Percentiles rank a stretch among this genome's conserved stretches.
Conservation (phyloP, 306 rosid species). For the Phaseolus lunatus region DNA sequence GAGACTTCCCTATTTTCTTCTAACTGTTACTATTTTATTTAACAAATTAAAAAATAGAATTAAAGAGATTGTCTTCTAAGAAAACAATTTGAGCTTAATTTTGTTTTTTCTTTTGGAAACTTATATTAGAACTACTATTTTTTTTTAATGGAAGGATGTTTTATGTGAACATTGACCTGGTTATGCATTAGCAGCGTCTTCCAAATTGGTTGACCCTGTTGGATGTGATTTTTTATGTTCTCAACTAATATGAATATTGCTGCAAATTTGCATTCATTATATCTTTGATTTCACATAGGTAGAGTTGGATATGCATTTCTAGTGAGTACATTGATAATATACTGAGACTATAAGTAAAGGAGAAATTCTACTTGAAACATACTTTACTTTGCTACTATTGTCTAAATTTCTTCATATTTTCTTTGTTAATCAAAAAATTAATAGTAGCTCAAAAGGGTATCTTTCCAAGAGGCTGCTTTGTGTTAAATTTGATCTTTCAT, state of each 20-base stretch:
- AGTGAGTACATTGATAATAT: not conserved
- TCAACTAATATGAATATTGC: slow-evolving; percentile 19
- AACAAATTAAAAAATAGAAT: not conserved
- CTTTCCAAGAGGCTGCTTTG: slow-evolving; percentile 8
- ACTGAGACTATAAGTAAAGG: slow-evolving; percentile 14
- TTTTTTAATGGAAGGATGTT: not conserved
- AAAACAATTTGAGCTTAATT: not conserved
- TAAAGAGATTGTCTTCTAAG: not conserved
- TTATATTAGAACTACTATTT: slow-evolving; percentile 11
- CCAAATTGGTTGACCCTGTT: not conserved
- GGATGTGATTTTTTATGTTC: not conserved
- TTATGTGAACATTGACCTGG: not conserved
- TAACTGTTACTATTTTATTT: not conserved
- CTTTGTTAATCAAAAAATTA: slow-evolving; percentile 21
- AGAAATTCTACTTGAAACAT: slow-evolving; percentile 24
- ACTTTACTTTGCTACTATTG: slow-evolving; percentile 14
- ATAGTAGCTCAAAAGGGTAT: slow-evolving; percentile 3
- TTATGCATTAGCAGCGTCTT: slow-evolving; percentile 24
- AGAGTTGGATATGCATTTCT: slow-evolving; percentile 13
- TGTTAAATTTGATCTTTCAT: slow-evolving; percentile 26
- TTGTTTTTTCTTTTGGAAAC: not conserved
- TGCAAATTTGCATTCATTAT: slow-evolving; percentile 18
- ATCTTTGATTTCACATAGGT: not conserved
- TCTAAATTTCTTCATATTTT: not conserved
- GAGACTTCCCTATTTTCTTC: not conserved